Conservation (phyloP, 768 basidiomycete species). For the Strobilomyces confusus region DNA sequence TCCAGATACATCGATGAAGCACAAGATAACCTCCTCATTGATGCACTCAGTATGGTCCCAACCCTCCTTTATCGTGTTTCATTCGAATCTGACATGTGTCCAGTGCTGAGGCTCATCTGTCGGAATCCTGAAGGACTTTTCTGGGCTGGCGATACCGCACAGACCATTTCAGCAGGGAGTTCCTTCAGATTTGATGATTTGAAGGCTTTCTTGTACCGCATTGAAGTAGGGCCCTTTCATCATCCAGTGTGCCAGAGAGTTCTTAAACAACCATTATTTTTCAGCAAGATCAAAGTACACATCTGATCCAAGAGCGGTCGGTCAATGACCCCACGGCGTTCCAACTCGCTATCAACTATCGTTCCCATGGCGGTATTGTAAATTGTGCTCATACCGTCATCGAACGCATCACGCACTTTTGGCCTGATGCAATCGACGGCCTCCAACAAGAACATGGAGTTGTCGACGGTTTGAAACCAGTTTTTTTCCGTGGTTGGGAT, state of each 20-base stretch:
- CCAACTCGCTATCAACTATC: slow-evolving; percentile 25
- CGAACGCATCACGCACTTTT: slow-evolving; percentile 40
- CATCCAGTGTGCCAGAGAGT: not conserved
- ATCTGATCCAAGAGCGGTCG: slow-evolving; percentile 9
- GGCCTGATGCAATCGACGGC: slow-evolving; percentile 48
- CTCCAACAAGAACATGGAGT: slow-evolving; percentile 54
- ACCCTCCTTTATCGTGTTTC: not conserved
- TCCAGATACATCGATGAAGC: slow-evolving; percentile 63
- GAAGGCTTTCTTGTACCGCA: slow-evolving; percentile 59
- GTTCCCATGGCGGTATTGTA: slow-evolving; percentile 74
- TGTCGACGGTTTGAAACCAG: slow-evolving; percentile 50
- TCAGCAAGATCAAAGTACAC: slow-evolving; percentile 20
- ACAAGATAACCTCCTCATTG: slow-evolving; percentile 35
- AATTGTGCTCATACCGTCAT: slow-evolving; percentile 64
- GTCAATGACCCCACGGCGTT: slow-evolving; percentile 39
- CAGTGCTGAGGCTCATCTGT: slow-evolving; percentile 63
- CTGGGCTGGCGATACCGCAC: slow-evolving; percentile 80
- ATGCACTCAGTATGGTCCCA: slow-evolving; percentile 47
- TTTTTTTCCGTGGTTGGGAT: slow-evolving; percentile 53
- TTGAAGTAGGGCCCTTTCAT: slow-evolving; percentile 44
- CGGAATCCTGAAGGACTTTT: slow-evolving; percentile 65
- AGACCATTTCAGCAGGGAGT: slow-evolving; percentile 71
- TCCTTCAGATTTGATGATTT: slow-evolving; percentile 69
- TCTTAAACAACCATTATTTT: no score
- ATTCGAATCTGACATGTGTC: slow-evolving; percentile 4